A percentile compares a stretch with the other conserved stretches of the same genome.
Evolutionary conservation across 768 basidiomycete species (phyloP).

Genomic region (Boletus rufocinnamomeus): DNA sequence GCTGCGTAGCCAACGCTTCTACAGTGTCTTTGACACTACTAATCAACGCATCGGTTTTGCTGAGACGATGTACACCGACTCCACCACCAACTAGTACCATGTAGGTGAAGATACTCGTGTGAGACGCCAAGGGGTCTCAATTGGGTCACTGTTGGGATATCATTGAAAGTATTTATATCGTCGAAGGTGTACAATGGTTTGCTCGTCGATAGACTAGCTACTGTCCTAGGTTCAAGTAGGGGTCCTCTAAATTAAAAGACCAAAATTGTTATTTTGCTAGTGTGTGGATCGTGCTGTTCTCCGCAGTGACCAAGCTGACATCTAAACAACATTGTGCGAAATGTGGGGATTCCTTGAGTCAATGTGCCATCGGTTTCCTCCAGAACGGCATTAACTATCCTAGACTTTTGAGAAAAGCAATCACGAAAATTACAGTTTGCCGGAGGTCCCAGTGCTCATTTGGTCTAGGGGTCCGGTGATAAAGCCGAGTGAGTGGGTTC

Average conservation of each 20-base stretch:
- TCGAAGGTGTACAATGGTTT: too few species aligned
- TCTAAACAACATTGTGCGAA: neutral
- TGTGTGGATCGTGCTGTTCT: neutral
- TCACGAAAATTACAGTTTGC: too few species aligned
- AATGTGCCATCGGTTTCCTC: neutral
- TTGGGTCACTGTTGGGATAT: neutral
- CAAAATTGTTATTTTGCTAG: too few species aligned
- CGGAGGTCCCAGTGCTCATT: too few species aligned
- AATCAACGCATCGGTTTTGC: constrained; percentile 45
- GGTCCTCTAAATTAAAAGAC: too few species aligned
- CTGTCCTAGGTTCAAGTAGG: too few species aligned
- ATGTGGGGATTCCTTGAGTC: neutral
- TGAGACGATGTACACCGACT: constrained; percentile 29
- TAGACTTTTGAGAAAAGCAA: neutral
- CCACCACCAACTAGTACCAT: neutral
- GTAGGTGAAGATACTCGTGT: neutral
- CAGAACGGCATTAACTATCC: neutral
- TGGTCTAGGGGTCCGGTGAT: neutral
- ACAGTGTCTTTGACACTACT: constrained; percentile 42
- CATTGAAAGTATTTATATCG: neutral
- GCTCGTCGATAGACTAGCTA: too few species aligned
- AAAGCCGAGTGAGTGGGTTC: neutral
- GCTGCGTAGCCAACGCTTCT: constrained; percentile 39
- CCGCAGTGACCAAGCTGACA: neutral
- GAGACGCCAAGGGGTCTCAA: too few species aligned